A percentile compares a stretch with the other conserved stretches of the same genome.
phyloP scores from a whole-genome alignment of 495 filamentous ascomycete species.

The Trichoderma parareesei region DNA sequence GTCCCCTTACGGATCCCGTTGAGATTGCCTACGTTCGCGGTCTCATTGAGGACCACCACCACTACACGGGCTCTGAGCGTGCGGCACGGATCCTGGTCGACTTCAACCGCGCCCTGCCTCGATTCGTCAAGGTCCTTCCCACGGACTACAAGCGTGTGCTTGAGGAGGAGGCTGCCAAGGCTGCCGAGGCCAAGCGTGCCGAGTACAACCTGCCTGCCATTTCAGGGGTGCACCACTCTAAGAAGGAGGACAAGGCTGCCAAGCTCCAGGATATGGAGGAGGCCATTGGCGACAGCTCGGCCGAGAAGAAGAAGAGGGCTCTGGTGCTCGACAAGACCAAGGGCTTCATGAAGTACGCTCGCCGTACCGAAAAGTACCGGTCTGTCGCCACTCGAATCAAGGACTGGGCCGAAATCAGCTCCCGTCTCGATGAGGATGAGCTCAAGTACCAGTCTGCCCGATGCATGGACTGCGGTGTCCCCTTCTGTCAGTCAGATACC shows the following conservation, averaged over 20 bases:
- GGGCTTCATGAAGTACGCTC: constrained; percentile 98
- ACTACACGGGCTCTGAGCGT: constrained; percentile 96
- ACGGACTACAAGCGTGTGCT: constrained; percentile 97
- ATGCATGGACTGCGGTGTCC: constrained; percentile 99
- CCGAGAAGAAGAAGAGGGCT: constrained; percentile 89
- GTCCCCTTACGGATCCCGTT: constrained; percentile 73
- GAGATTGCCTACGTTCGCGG: constrained; percentile 94
- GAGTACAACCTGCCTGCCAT: constrained; percentile 79
- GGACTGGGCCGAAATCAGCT: constrained; percentile 92
- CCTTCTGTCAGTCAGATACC: constrained; percentile 96
- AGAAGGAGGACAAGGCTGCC: constrained; percentile 55
- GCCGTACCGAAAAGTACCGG: constrained; percentile 92
- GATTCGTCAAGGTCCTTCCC: constrained; percentile 91
- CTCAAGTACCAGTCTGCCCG: constrained; percentile 97
- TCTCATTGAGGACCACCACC: constrained; percentile 95
- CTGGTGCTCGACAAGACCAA: constrained; percentile 95
- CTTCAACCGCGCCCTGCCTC: constrained; percentile 85
- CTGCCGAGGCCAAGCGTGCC: constrained; percentile 70
- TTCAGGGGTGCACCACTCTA: constrained; percentile 51
- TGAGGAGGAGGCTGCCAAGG: constrained; percentile 75
- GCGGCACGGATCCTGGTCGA: constrained; percentile 94
- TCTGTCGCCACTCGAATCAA: constrained; percentile 76
- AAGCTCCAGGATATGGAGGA: constrained; percentile 94
- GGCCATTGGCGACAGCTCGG: constrained; percentile 73
- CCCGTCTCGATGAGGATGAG: constrained; percentile 87